Evolutionary conservation across 1,284 basidiomycete genomes (phyloP).

Genomic region (Phellopilus nigrolimitatus): DNA sequence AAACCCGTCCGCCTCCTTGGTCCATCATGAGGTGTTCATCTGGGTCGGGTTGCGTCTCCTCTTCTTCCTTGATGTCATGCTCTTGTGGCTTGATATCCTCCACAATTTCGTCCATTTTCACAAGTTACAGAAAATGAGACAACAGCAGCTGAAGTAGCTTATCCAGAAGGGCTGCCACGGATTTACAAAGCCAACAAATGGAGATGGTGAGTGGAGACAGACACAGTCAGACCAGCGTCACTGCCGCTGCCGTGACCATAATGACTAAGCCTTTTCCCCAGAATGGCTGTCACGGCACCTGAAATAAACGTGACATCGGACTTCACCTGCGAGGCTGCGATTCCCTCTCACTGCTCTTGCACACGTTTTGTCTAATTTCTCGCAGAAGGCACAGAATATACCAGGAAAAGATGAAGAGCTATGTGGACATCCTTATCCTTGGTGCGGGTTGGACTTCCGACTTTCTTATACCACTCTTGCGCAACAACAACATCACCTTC

Average conservation of each 20-base stretch:
- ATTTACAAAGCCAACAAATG: too few relatives aligned
- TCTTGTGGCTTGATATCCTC: constrained; percentile 68
- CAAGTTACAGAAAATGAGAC: background rate
- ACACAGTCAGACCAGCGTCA: too few relatives aligned
- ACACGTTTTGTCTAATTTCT: background rate
- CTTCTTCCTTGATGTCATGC: constrained; percentile 40
- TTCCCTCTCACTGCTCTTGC: too few relatives aligned
- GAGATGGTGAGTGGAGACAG: too few relatives aligned
- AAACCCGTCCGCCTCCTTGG: constrained; percentile 65
- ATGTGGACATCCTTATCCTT: constrained; percentile 56
- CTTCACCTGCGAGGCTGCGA: too few relatives aligned
- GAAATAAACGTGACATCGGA: too few relatives aligned
- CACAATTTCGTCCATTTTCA: constrained; percentile 39
- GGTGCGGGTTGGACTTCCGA: constrained; percentile 67
- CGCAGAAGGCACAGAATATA: background rate
- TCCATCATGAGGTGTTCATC: constrained; percentile 72
- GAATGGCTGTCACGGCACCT: too few relatives aligned
- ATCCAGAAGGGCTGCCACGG: too few relatives aligned
- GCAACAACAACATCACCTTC: constrained; percentile 37
- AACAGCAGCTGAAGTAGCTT: too few relatives aligned
- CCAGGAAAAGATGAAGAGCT: constrained; percentile 1
- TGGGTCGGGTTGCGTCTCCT: constrained; percentile 64
- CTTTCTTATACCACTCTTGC: constrained; percentile 57
- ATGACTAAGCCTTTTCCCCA: too few relatives aligned
- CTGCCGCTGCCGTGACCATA: too few relatives aligned